A percentile compares a stretch with the other conserved stretches of the same genome.
Conservation (phyloP, 1,284 basidiomycete species). For the Moesziomyces sp. region DNA sequence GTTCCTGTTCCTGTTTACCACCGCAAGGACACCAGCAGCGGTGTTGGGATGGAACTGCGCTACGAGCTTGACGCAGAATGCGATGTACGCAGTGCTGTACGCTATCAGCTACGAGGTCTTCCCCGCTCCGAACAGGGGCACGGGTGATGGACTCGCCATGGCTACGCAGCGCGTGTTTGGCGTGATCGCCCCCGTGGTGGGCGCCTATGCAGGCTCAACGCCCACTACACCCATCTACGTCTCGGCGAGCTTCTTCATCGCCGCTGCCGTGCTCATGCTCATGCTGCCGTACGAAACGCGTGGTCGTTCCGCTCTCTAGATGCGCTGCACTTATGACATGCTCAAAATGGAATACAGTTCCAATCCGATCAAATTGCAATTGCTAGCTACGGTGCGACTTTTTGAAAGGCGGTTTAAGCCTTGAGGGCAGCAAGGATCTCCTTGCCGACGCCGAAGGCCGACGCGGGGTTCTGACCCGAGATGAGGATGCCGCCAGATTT, state of each 20-base stretch:
- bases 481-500: conserved; percentile 38
- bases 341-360: no score
- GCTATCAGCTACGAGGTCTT: conserved; percentile 76
- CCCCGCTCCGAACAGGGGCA: conserved; percentile 78
- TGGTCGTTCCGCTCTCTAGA: conserved; percentile 47
- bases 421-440: conserved; percentile 47
- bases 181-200: conserved; percentile 77
- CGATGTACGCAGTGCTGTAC: conserved; percentile 80
- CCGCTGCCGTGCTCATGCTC: conserved; percentile 74
- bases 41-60: conserved; percentile 79
- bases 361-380: not conserved
- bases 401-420: conserved; percentile 7
- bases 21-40: conserved; percentile 73
- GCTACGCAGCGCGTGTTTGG: conserved; percentile 76
- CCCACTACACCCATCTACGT: conserved; percentile 77
- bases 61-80: conserved; percentile 72
- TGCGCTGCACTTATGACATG: not conserved
- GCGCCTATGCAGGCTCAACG: conserved; percentile 71
- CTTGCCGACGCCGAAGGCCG: conserved; percentile 39
- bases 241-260: conserved; percentile 75
- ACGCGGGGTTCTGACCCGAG: conserved; percentile 70
- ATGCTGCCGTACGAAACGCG: conserved; percentile 77
- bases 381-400: not conserved
- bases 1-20: conserved; percentile 78
- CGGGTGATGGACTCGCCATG: conserved; percentile 77